A percentile compares a stretch with the other conserved stretches of the same genome.
Evolutionary conservation across 164 flowering plant genomes (phyloP).

Genomic region (Annona squamosa): DNA sequence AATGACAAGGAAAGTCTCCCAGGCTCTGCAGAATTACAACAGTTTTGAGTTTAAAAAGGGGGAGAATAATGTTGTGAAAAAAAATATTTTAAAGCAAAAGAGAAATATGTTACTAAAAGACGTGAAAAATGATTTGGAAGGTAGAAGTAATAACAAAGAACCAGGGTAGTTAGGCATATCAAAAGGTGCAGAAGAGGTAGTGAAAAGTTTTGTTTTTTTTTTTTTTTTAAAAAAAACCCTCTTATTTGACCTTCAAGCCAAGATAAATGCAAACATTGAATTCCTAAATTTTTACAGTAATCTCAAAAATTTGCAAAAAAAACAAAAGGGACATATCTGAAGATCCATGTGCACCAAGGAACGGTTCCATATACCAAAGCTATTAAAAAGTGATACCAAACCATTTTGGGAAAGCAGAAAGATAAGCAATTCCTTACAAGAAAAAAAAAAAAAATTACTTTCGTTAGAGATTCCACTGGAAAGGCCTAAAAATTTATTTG

Average conservation of each 20-base stretch:
- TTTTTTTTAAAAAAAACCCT: background rate
- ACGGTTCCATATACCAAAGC: no score
- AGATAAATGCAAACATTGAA: background rate
- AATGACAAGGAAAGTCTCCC: constrained; percentile 70
- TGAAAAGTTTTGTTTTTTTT: no score
- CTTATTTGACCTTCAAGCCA: background rate
- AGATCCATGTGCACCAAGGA: no score
- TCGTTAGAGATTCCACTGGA: no score
- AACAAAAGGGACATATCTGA: no score
- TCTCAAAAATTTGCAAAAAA: background rate
- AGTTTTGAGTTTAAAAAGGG: no score
- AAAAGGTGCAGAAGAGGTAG: background rate
- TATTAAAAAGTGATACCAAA: no score
- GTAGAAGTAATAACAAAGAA: background rate
- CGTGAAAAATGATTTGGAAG: background rate
- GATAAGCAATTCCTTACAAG: background rate
- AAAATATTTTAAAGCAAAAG: no score
- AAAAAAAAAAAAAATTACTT: no score
- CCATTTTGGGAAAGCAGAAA: no score
- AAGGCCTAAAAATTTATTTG: no score
- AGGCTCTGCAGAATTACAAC: constrained; percentile 30
- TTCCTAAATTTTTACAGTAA: background rate
- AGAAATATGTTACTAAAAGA: background rate
- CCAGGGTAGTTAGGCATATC: background rate
- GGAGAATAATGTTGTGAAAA: no score